Conservation (phyloP, 73 alveolate species). For the Breviolum minutum region DNA sequence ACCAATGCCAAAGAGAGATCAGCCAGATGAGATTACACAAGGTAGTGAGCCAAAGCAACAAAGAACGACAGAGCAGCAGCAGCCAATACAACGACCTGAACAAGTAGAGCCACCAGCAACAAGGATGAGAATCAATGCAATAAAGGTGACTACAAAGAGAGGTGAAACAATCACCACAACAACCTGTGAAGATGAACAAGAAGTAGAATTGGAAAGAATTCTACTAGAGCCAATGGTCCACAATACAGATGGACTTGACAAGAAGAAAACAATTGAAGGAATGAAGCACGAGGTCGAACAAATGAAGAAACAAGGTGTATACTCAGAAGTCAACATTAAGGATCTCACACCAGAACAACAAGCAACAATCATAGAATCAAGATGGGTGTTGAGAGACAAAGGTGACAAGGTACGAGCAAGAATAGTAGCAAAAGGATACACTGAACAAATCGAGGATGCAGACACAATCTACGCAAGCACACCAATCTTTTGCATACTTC, state of each 20-base stretch:
- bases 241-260: conserved; percentile 5
- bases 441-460: background rate
- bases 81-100: background rate
- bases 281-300: background rate
- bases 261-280: background rate
- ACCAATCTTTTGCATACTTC: no score
- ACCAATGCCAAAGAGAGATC: background rate
- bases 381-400: background rate
- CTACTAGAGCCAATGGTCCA: background rate
- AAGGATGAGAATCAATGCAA: background rate
- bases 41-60: background rate
- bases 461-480: no score
- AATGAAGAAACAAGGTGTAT: no score
- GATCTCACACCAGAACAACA: background rate
- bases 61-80: background rate
- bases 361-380: background rate
- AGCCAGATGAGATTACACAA: background rate
- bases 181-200: background rate
- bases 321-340: background rate
- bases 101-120: background rate
- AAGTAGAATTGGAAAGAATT: background rate
- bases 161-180: conserved; percentile 11
- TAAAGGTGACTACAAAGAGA: background rate
- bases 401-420: background rate
- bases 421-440: background rate